Evolutionary conservation across 106 monocot genomes (phyloP).

Genomic region (Apostasia ramifera): DNA sequence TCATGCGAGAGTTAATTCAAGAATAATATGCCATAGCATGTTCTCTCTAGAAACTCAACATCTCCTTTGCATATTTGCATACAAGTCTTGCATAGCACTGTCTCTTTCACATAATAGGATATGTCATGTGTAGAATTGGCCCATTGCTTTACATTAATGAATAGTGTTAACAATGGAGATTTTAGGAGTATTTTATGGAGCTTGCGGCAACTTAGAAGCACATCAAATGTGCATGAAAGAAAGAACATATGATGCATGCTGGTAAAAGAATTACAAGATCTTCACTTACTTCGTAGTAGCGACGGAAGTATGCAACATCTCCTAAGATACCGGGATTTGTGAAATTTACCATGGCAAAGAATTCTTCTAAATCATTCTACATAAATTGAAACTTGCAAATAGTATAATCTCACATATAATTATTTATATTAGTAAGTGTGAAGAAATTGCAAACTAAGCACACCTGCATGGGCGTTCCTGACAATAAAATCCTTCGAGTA

Average conservation of each 20-base stretch:
- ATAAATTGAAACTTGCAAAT: constrained; percentile 1
- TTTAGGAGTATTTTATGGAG: too few species aligned
- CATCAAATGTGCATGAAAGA: not conserved
- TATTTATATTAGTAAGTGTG: not conserved
- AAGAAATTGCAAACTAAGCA: not conserved
- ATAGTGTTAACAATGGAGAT: too few species aligned
- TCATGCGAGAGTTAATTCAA: too few species aligned
- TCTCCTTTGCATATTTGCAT: too few species aligned
- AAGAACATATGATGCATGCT: not conserved
- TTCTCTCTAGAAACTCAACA: too few species aligned
- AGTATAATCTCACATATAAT: not conserved
- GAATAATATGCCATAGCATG: too few species aligned
- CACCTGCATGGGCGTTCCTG: constrained; percentile 99
- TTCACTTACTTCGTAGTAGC: constrained; percentile 87
- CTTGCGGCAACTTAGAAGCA: too few species aligned
- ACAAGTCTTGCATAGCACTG: too few species aligned
- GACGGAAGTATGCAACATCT: constrained; percentile 75
- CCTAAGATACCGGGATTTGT: constrained; percentile 97
- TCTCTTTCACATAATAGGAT: too few species aligned
- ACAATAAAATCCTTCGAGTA: constrained; percentile 70
- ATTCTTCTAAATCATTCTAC: constrained; percentile 96
- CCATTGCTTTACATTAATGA: too few species aligned
- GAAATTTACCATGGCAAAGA: constrained; percentile 98
- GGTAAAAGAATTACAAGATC: not conserved
- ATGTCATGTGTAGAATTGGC: too few species aligned